These are phyloP conservation scores for Cryphonectria nitschkei DNA, from an alignment of 2,329 filamentous ascomycete genomes.

Conservation along the genomic window DNA sequence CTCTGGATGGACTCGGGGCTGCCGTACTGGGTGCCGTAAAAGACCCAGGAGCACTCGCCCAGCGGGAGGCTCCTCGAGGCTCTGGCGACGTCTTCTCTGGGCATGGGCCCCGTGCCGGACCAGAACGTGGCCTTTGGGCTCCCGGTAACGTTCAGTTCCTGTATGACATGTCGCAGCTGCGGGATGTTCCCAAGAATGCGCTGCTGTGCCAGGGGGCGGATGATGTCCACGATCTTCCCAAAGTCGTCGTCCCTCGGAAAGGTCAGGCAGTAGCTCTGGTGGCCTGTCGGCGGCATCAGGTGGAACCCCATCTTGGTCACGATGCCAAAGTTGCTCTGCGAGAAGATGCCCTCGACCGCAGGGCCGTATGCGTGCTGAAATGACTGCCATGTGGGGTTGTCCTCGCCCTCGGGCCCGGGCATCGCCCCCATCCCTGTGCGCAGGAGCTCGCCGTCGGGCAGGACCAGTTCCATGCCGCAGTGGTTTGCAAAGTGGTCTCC, in stretches of 20 bases:
- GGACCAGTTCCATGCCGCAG: slow-evolving; percentile 49
- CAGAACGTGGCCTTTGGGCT: slow-evolving; percentile 40
- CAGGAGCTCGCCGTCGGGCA: slow-evolving; percentile 49
- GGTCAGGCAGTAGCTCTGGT: slow-evolving; percentile 46
- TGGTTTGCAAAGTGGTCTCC: slow-evolving; percentile 46
- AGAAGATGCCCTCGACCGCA: slow-evolving; percentile 50
- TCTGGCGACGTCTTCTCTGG: slow-evolving; percentile 36
- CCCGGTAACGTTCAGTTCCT: slow-evolving; percentile 50
- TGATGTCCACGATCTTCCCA: slow-evolving; percentile 41
- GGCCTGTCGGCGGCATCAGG: slow-evolving; percentile 41
- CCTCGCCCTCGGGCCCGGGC: slow-evolving; percentile 41
- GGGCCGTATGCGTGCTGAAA: slow-evolving; percentile 47
- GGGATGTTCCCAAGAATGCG: slow-evolving; percentile 54
- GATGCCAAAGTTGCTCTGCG: slow-evolving; percentile 56
- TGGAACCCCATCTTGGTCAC: slow-evolving; percentile 58
- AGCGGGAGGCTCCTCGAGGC: slow-evolving; percentile 43
- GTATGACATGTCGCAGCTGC: slow-evolving; percentile 47
- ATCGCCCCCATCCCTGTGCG: slow-evolving; percentile 53
- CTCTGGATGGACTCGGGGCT: slow-evolving; percentile 35
- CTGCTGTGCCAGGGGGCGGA: slow-evolving; percentile 40
- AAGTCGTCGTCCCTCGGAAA: slow-evolving; percentile 44
- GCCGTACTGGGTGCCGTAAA: slow-evolving; percentile 48
- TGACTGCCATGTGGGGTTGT: slow-evolving; percentile 45
- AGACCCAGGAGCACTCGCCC: slow-evolving; percentile 50
- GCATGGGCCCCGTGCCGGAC: slow-evolving; percentile 35